Evolutionary conservation across 2,329 filamentous ascomycete genomes (phyloP), one percentile per base, ranked within the genome.

Genomic region (Cytospora leucostoma): DNA sequence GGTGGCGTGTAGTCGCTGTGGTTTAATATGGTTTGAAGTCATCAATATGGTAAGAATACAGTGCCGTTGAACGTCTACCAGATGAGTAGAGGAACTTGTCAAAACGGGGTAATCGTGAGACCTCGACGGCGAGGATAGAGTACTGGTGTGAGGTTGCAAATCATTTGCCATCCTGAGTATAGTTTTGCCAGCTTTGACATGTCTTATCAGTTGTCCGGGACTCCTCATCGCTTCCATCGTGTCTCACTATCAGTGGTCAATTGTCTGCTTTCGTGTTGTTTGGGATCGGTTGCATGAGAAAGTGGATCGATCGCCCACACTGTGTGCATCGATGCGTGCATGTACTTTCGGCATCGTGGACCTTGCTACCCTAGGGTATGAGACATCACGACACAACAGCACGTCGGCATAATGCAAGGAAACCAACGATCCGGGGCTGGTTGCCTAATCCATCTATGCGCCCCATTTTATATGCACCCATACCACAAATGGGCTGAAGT

Each of bases 261-360:
- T 61, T 61, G 33, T 12, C 27, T 40, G 27, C 13, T 61, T 19
- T 33, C n/a, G 37, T 55, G 33, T 32, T 35, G 32, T 51, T 61
- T 49, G 38, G 49, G 59, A 55, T 50, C 59, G 38, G 12, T 55
- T 55, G 59, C 59, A 61, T 61, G 35, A 55, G 59, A 61, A 61
- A 61, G 59, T 61, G 59, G 59, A n/a, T 61, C 34, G 49, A 38
- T 21, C 49, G 53, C n/a, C 51, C 59, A 53, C 59, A 61, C 59
- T 55, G 59, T 61, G 59, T 27, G 47, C 21, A 44, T 44, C 44
- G 35, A 60, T 60, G 58, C 35, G 47, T 50, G 37, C 38, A 6
- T 17, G 52, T n/a, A 53, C 15, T 53, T 11, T 53, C 58, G 50
- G 51, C 51, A 61, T 37, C 19, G 17, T 33, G 13, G 32, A n/a